A percentile compares a stretch with the other conserved stretches of the same genome.
These are phyloP conservation scores for Phytophthora tentaculata DNA, from an alignment of 352 stramenopile genomes.

Conservation along the genomic window DNA sequence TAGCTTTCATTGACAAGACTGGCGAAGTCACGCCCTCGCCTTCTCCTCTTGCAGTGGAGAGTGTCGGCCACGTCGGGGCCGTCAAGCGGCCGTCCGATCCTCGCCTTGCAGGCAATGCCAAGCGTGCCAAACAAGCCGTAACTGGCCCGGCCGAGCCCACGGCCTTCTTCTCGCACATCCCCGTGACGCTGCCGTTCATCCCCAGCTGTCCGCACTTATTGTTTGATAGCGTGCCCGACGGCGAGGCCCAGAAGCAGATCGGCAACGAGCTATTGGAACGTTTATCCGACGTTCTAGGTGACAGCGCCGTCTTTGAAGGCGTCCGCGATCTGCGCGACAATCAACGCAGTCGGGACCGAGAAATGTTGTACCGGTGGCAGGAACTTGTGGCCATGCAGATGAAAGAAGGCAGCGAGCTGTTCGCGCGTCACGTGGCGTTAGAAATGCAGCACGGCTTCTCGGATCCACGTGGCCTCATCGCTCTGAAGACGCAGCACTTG, in stretches of 20 bases:
- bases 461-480: conserved; percentile 57
- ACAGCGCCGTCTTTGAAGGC: conserved; percentile 72
- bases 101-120: conserved; percentile 27
- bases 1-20: conserved; percentile 78
- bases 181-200: conserved; percentile 61
- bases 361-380: conserved; percentile 83
- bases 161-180: conserved; percentile 60
- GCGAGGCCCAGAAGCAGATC: conserved; percentile 43
- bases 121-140: conserved; percentile 37
- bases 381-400: conserved; percentile 83
- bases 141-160: conserved; percentile 21
- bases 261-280: conserved; percentile 62
- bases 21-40: conserved; percentile 34
- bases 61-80: conserved; percentile 22
- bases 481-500: conserved; percentile 66
- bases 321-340: conserved; percentile 66
- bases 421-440: conserved; percentile 53
- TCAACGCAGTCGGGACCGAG: conserved; percentile 66
- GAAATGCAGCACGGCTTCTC: conserved; percentile 55
- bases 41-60: conserved; percentile 43
- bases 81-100: conserved; percentile 27
- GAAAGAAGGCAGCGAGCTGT: conserved; percentile 81
- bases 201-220: conserved; percentile 64
- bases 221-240: conserved; percentile 58
- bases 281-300: conserved; percentile 63